Percentiles rank a stretch among this genome's conserved stretches.
Conservation (phyloP, 106 monocot genomes). For the Phalaenopsis aphrodite region DNA sequence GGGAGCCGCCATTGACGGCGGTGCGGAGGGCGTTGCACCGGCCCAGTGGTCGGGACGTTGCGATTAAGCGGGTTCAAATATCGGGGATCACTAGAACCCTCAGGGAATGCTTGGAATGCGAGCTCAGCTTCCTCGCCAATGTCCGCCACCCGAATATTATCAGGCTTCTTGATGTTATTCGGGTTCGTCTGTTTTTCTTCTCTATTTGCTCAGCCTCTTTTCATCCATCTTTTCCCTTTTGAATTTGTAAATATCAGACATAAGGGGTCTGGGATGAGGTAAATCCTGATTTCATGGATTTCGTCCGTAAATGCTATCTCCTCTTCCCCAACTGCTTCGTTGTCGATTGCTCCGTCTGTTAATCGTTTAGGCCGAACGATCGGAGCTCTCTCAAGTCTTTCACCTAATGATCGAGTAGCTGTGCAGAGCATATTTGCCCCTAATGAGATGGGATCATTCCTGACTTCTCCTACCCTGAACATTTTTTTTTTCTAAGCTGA, state of each 20-base stretch:
- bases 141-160: constrained; percentile 61
- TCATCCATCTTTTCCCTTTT: neutral
- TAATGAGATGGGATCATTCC: too few species aligned
- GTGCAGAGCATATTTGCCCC: too few species aligned
- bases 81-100: constrained; percentile 32
- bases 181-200: constrained; percentile 13
- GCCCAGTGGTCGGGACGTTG: constrained; percentile 32
- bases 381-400: too few species aligned
- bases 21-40: constrained; percentile 32
- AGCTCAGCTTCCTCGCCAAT: constrained; percentile 42
- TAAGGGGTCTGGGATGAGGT: neutral
- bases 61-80: constrained; percentile 39
- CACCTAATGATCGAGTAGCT: too few species aligned
- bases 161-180: constrained; percentile 40
- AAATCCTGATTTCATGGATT: too few species aligned
- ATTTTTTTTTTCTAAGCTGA: too few species aligned
- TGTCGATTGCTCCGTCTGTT: too few species aligned
- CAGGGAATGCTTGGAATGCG: constrained; percentile 41
- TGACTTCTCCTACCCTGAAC: too few species aligned
- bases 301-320: too few species aligned
- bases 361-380: too few species aligned
- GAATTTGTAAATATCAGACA: neutral
- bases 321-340: too few species aligned
- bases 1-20: constrained; percentile 8
- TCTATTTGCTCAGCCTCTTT: neutral